A percentile compares a stretch with the other conserved stretches of the same genome.
phyloP scores from a whole-genome alignment of 148 eudicot species.

The Spergularia bocconei region DNA sequence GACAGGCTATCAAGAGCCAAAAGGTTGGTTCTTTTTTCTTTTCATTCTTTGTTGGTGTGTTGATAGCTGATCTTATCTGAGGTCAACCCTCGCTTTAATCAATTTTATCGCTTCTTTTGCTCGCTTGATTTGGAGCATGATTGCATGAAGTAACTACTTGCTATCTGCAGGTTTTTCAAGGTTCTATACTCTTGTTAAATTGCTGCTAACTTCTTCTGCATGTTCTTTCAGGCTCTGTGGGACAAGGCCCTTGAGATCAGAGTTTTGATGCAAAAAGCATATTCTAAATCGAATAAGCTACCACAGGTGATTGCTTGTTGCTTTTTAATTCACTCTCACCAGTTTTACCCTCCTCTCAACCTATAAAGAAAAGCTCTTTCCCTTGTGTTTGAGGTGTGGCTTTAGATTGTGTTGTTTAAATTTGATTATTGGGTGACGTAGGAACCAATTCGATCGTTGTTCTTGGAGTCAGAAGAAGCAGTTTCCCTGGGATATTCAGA shows the following conservation, averaged over 20 bases:
- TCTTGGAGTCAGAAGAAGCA: constrained; percentile 47
- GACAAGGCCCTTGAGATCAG: constrained; percentile 88
- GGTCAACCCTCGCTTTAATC: neutral
- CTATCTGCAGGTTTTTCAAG: constrained; percentile 7
- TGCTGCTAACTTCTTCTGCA: neutral
- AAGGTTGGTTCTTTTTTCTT: constrained; percentile 36
- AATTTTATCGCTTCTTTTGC: neutral
- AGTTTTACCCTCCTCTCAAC: neutral
- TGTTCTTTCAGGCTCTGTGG: constrained; percentile 68
- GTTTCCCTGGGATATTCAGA: constrained; percentile 66
- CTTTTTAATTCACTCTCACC: neutral
- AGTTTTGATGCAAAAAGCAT: constrained; percentile 74
- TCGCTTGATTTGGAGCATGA: neutral
- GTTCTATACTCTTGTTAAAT: neutral
- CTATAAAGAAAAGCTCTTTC: neutral
- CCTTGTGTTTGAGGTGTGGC: constrained; percentile 8
- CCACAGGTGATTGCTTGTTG: constrained; percentile 63
- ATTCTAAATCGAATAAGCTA: constrained; percentile 62
- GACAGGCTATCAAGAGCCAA: constrained; percentile 88
- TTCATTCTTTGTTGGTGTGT: neutral
- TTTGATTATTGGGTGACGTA: constrained; percentile 25
- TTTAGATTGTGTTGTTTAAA: too few species aligned
- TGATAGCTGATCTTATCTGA: neutral
- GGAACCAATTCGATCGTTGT: constrained; percentile 79
- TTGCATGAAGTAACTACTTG: neutral